Evolutionary conservation across 108 stramenopile genomes (phyloP).

Genomic region (Cyclotella atomus): DNA sequence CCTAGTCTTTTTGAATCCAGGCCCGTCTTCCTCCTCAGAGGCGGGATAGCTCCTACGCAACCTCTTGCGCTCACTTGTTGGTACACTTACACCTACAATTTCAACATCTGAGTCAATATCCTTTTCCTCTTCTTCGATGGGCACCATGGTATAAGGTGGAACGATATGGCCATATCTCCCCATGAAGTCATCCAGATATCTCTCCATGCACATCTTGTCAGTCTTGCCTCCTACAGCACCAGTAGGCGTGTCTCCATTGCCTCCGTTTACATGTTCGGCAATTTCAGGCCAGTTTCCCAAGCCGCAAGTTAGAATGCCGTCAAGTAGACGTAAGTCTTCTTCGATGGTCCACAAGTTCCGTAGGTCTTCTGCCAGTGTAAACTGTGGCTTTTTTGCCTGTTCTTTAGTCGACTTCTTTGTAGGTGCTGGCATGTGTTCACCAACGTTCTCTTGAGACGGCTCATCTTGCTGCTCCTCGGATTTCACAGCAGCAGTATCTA

Average conservation of each 20-base stretch:
- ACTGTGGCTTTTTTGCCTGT: constrained; percentile 8
- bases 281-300: constrained; percentile 91
- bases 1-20: constrained; percentile 69
- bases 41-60: constrained; percentile 22
- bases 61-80: constrained; percentile 28
- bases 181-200: constrained; percentile 88
- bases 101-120: constrained; percentile 20
- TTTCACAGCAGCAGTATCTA: neutral
- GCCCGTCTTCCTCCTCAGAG: constrained; percentile 34
- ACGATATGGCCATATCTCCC: constrained; percentile 88
- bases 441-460: neutral
- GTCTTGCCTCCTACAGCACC: constrained; percentile 57
- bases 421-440: neutral
- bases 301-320: constrained; percentile 80
- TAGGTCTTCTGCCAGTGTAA: constrained; percentile 57
- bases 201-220: constrained; percentile 90
- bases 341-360: constrained; percentile 82
- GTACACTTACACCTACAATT: constrained; percentile 15
- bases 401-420: neutral
- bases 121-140: constrained; percentile 34
- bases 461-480: neutral
- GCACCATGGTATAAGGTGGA: constrained; percentile 79
- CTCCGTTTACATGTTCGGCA: constrained; percentile 78
- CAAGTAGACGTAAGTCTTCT: constrained; percentile 87
- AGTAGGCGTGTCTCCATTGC: constrained; percentile 30